Conservation (phyloP, 352 stramenopile species). For the Thraustochytrium sp. region DNA sequence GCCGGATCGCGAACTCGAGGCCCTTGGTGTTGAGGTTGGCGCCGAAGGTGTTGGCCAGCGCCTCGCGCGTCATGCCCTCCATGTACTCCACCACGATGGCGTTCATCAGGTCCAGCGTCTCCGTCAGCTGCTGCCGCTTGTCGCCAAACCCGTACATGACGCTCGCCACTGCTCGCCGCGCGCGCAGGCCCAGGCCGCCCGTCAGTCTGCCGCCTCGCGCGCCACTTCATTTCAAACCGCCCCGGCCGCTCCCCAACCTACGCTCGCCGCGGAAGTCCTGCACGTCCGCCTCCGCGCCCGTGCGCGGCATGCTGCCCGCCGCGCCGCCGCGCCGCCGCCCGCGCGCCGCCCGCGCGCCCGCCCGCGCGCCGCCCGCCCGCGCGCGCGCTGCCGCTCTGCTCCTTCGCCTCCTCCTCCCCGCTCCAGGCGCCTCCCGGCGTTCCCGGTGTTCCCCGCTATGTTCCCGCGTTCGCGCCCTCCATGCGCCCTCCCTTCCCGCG, state of each 20-base stretch:
- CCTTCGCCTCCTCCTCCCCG: neutral
- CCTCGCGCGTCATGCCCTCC: conserved; percentile 33
- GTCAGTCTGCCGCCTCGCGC: no score
- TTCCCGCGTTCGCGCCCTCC: no score
- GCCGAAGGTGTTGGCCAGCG: neutral
- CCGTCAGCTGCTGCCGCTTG: conserved; percentile 1
- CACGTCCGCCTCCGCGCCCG: neutral
- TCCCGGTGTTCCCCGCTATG: no score
- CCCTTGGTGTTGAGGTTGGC: neutral
- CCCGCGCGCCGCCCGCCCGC: neutral
- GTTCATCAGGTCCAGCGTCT: conserved; percentile 36
- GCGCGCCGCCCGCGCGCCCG: neutral
- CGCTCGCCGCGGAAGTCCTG: neutral
- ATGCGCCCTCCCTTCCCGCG: no score
- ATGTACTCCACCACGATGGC: conserved; percentile 36
- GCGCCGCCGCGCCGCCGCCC: neutral
- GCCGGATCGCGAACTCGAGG: conserved; percentile 25
- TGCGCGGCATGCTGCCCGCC: neutral
- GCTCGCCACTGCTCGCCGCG: neutral
- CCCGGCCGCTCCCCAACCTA: no score
- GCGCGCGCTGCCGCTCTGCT: neutral
- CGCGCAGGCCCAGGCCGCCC: no score
- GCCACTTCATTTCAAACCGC: no score
- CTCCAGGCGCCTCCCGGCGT: no score
- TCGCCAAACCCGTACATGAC: conserved; percentile 42